Evolutionary conservation across 1,284 basidiomycete genomes (phyloP).

Genomic region (Mycosarcoma mackinlayi): DNA sequence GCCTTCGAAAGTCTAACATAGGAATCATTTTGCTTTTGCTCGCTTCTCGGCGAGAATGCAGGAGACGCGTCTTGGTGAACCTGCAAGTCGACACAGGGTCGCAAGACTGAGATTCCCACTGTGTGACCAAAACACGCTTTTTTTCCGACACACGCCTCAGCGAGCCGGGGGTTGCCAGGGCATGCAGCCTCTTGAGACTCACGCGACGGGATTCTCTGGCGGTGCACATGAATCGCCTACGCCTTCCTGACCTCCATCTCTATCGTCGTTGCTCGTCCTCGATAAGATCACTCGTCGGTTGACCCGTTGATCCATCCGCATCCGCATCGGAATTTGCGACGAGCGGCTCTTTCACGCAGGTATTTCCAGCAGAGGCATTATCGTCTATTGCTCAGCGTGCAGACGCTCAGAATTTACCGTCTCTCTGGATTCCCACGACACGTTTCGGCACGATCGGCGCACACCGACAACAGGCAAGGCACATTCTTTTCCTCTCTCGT

Average conservation of each 20-base stretch:
- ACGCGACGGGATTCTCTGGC: constrained; percentile 27
- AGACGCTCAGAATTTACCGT: too few species aligned
- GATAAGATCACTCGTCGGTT: constrained; percentile 4
- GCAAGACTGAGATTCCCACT: background rate
- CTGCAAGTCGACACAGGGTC: constrained; percentile 3
- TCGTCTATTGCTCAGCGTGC: background rate
- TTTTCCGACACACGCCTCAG: constrained; percentile 16
- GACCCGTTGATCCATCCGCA: background rate
- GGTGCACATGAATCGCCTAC: constrained; percentile 6
- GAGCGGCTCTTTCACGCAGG: constrained; percentile 14
- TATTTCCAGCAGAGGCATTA: background rate
- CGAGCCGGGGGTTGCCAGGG: background rate
- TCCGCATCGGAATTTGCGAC: background rate
- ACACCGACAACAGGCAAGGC: background rate
- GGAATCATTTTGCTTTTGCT: background rate
- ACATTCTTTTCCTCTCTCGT: too few species aligned
- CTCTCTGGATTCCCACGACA: background rate
- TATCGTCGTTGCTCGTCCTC: background rate
- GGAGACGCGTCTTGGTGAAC: constrained; percentile 12
- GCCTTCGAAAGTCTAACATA: background rate
- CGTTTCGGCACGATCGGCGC: background rate
- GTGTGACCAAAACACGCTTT: constrained; percentile 42
- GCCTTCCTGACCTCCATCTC: constrained; percentile 32
- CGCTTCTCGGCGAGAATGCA: too few species aligned
- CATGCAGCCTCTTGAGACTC: constrained; percentile 16